Conservation (phyloP, 2,329 filamentous ascomycete species). For the Thelonectria rubi region DNA sequence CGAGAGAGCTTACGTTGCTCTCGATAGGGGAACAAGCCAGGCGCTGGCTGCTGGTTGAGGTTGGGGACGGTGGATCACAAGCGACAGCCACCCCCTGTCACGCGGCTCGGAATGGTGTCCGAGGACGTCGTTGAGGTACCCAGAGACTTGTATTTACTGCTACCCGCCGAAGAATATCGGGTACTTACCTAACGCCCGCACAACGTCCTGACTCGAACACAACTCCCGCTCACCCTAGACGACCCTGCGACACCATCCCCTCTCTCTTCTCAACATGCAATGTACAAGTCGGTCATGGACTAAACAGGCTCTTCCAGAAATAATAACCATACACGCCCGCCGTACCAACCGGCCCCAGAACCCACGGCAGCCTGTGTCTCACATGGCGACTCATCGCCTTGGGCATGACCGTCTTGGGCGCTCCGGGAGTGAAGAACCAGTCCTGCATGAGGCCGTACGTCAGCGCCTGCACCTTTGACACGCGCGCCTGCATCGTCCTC, state of each 20-base stretch:
- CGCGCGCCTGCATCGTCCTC: slow-evolving; percentile 50
- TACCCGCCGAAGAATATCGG: neutral
- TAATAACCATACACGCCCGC: slow-evolving; percentile 43
- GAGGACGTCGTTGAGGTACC: slow-evolving; percentile 6
- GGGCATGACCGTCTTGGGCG: slow-evolving; percentile 55
- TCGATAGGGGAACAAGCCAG: slow-evolving; percentile 9
- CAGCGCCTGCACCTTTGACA: slow-evolving; percentile 50
- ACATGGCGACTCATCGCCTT: slow-evolving; percentile 46
- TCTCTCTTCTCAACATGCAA: neutral
- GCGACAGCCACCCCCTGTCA: slow-evolving; percentile 31
- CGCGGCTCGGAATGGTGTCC: slow-evolving; percentile 31
- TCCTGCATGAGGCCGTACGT: slow-evolving; percentile 56
- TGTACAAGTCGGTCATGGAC: slow-evolving; percentile 7
- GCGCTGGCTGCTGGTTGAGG: slow-evolving; percentile 25
- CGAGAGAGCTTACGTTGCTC: slow-evolving; percentile 19
- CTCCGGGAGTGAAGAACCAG: slow-evolving; percentile 58
- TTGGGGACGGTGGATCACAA: slow-evolving; percentile 35
- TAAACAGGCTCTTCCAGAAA: slow-evolving; percentile 34
- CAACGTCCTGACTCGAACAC: neutral
- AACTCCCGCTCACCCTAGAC: neutral
- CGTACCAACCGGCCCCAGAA: slow-evolving; percentile 45
- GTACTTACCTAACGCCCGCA: slow-evolving; percentile 29
- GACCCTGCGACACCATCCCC: no score
- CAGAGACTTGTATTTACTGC: neutral
- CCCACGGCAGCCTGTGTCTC: slow-evolving; percentile 43